Base-by-base conservation (phyloP, 2,329 filamentous ascomycete species). In the Aschersonia sp. region DNA sequence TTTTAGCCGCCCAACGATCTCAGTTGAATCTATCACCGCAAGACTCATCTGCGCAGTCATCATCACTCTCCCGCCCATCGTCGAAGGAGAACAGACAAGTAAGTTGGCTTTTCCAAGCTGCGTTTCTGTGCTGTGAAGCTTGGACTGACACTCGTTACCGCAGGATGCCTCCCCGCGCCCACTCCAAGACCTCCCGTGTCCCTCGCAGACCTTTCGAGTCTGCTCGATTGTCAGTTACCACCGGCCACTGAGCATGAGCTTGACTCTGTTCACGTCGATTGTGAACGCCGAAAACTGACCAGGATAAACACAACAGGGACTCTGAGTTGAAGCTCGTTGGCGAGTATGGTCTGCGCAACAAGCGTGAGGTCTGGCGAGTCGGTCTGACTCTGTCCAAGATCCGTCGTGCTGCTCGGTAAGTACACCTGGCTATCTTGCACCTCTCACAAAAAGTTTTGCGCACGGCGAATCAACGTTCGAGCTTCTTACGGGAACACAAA, bases 281-380 rank as follows among this genome's bases (percentile, higher is more conserved):
- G 78, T 81, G 76, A 80, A 70, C 58, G 22, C 22, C 22, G 60
- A 70, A 76, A 74, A 85, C 84, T 84, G 80, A 85, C 77, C 11
- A 11, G 31, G 64, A 65, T 67, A 55, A 63, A 11, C 58, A 59
- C 60, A 64, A 67, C 77, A 97, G 92, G 79, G 92, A 98, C 79
- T 87, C 89, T 68, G 92, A 98, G 79, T 77, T 98, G 74, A 98
- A 98, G 86, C 84, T 92, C 74, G 90, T 98, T 66, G 92, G 92
- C 76, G 92, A 98, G 79, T 98, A 94, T 81, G 92, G 92, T 76
- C 87, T 98, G 66, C 87, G 89, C 76, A 98, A 98, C 82, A 98
- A 98, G 88, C 90, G 92, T 80, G 92, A 98, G 81, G 92, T 98
- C 69, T 98, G 92, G 92, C 88, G 92, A 75, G 92, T 98, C 75